Evolutionary conservation across 2,329 filamentous ascomycete species (phyloP).

Genomic region (Diaporthe eres): DNA sequence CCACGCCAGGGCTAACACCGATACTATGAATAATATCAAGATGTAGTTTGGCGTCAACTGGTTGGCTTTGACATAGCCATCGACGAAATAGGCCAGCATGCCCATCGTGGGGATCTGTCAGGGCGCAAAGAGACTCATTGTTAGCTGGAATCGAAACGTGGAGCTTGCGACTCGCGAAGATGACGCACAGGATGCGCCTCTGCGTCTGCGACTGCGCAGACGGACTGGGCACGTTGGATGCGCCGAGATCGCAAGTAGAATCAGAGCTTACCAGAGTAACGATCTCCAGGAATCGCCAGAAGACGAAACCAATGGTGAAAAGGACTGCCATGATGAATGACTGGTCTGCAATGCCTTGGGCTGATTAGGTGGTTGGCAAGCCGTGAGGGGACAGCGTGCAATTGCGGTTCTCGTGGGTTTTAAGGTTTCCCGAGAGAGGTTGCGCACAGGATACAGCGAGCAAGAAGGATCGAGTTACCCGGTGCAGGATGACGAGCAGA

Average conservation of each 20-base stretch:
- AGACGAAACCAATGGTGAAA: slow-evolving; percentile 74
- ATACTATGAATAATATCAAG: slow-evolving; percentile 77
- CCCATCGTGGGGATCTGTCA: slow-evolving; percentile 74
- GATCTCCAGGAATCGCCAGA: slow-evolving; percentile 74
- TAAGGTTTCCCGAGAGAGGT: slow-evolving; percentile 19
- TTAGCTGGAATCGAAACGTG: not conserved
- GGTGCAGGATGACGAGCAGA: slow-evolving; percentile 33
- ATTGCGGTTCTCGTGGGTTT: slow-evolving; percentile 12
- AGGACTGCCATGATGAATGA: slow-evolving; percentile 63
- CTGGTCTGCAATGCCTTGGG: slow-evolving; percentile 16
- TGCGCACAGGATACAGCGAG: not conserved
- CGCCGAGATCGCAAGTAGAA: not conserved
- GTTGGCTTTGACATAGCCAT: slow-evolving; percentile 70
- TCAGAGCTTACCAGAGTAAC: slow-evolving; percentile 67
- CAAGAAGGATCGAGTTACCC: slow-evolving; percentile 20
- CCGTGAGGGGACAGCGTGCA: not conserved
- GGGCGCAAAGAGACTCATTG: slow-evolving; percentile 8
- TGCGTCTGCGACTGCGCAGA: not conserved
- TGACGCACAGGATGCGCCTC: not conserved
- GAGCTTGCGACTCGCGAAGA: slow-evolving; percentile 5
- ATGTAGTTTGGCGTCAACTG: slow-evolving; percentile 73
- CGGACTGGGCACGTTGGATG: not conserved
- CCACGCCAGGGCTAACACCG: slow-evolving; percentile 74
- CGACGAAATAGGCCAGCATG: slow-evolving; percentile 77
- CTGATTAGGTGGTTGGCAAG: slow-evolving; percentile 2